Percentiles rank a stretch among this genome's conserved stretches.
Conservation (phyloP, 169 alveolate genomes). For the Plasmodium gaboni region DNA sequence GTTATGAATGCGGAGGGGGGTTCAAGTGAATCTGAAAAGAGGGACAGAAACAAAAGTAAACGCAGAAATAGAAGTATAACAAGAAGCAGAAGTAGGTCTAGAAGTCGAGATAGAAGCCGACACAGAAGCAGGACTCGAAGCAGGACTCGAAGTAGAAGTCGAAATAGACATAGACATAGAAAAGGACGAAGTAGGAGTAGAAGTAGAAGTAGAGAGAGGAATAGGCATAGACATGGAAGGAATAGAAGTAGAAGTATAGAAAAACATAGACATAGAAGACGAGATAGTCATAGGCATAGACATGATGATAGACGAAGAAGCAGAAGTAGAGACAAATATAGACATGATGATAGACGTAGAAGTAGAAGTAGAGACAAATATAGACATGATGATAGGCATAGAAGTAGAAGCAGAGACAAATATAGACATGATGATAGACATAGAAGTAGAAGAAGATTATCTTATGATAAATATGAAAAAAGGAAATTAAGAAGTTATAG, state of each 20-base stretch:
- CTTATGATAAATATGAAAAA: background rate
- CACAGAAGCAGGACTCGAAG: slow-evolving; percentile 26
- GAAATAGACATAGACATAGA: slow-evolving; percentile 22
- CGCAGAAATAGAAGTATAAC: slow-evolving; percentile 42
- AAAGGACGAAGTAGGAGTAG: slow-evolving; percentile 9
- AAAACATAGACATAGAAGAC: background rate
- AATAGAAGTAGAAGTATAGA: slow-evolving; percentile 17
- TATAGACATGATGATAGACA: background rate
- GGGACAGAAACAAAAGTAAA: slow-evolving; percentile 8
- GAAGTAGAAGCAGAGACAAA: slow-evolving; percentile 24
- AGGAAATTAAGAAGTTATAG: background rate
- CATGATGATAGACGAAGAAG: background rate
- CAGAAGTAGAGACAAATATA: background rate
- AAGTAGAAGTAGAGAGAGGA: background rate
- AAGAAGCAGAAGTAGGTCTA: slow-evolving; percentile 57
- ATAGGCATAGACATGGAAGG: background rate
- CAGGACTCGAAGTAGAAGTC: slow-evolving; percentile 13
- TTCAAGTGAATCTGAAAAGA: background rate
- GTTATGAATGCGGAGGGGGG: background rate
- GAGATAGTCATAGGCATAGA: background rate
- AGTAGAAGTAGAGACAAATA: slow-evolving; percentile 45
- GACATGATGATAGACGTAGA: slow-evolving; percentile 21
- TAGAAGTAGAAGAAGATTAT: background rate
- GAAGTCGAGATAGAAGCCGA: slow-evolving; percentile 43
- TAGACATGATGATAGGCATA: slow-evolving; percentile 8